Percentiles rank a stretch among this genome's conserved stretches.
Conservation (phyloP, 371 early-diverging fungal genomes). For the Mortierella polycephala region DNA sequence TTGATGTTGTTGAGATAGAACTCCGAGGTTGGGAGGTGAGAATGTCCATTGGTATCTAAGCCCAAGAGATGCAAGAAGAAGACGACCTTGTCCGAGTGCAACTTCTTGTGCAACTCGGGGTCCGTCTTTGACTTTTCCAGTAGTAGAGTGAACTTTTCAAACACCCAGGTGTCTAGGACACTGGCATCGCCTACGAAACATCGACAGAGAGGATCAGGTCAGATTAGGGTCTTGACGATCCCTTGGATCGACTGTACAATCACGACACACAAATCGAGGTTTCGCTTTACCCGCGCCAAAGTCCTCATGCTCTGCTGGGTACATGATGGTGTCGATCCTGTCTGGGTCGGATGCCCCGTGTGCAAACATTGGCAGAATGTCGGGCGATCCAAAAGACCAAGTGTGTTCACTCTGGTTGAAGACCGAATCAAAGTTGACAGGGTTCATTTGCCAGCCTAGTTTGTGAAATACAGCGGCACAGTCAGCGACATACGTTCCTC, state of each 20-base stretch:
- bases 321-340: constrained; percentile 90
- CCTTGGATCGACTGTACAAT: not conserved
- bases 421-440: constrained; percentile 95
- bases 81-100: constrained; percentile 82
- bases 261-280: not conserved
- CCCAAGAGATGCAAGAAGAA: constrained; percentile 95
- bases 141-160: constrained; percentile 69
- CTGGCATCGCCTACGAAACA: constrained; percentile 72
- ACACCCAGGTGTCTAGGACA: constrained; percentile 91
- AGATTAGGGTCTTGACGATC: not conserved
- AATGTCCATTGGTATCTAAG: constrained; percentile 96
- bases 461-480: not conserved
- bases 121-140: constrained; percentile 69
- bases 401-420: constrained; percentile 92
- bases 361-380: constrained; percentile 96
- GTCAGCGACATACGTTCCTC: not conserved
- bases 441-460: constrained; percentile 95
- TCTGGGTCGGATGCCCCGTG: constrained; percentile 85
- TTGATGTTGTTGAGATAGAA: constrained; percentile 87
- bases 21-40: constrained; percentile 84
- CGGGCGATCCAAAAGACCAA: constrained; percentile 98
- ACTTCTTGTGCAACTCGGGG: constrained; percentile 60
- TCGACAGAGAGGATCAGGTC: not conserved
- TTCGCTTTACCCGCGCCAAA: constrained; percentile 75
- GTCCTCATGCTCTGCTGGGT: constrained; percentile 88